A percentile compares a stretch with the other conserved stretches of the same genome.
phyloP scores from a whole-genome alignment of 768 basidiomycete genomes.

The Pisolithus microcarpus region DNA sequence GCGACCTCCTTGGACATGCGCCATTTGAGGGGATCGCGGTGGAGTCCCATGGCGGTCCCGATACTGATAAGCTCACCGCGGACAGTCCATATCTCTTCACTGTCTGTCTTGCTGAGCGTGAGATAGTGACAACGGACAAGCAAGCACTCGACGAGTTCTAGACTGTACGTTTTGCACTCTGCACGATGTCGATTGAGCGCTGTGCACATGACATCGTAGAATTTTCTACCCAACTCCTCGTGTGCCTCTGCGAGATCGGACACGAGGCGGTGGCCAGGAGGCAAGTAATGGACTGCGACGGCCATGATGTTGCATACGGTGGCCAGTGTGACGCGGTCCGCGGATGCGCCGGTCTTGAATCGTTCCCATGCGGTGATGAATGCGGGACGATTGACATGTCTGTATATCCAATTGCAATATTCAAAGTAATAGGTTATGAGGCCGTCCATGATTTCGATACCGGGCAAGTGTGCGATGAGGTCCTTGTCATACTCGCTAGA shows the following conservation, averaged over 20 bases:
- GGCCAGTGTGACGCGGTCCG: constrained; percentile 63
- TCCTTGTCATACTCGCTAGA: constrained; percentile 64
- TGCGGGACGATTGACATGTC: constrained; percentile 59
- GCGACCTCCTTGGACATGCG: constrained; percentile 61
- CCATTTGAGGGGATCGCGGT: constrained; percentile 80
- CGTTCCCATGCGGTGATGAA: constrained; percentile 64
- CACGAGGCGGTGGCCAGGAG: constrained; percentile 55
- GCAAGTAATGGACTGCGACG: constrained; percentile 65
- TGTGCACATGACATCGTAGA: constrained; percentile 60
- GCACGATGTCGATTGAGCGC: constrained; percentile 56
- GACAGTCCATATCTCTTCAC: constrained; percentile 76
- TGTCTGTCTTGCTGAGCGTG: constrained; percentile 64
- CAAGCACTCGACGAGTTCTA: constrained; percentile 72
- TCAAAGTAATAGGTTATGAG: constrained; percentile 76
- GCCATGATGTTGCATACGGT: constrained; percentile 73
- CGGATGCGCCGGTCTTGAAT: constrained; percentile 59
- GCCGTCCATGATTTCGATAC: constrained; percentile 60
- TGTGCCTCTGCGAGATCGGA: constrained; percentile 43
- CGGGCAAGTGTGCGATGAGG: constrained; percentile 58
- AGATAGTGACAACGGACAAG: constrained; percentile 68
- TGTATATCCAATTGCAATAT: constrained; percentile 84
- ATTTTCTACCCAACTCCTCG: constrained; percentile 57
- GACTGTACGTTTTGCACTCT: constrained; percentile 52
- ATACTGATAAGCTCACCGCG: constrained; percentile 68
- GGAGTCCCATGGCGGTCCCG: constrained; percentile 76